These are phyloP conservation scores for Aspergillus kassunensis DNA, from an alignment of 495 filamentous ascomycete species.

Conservation along the genomic window DNA sequence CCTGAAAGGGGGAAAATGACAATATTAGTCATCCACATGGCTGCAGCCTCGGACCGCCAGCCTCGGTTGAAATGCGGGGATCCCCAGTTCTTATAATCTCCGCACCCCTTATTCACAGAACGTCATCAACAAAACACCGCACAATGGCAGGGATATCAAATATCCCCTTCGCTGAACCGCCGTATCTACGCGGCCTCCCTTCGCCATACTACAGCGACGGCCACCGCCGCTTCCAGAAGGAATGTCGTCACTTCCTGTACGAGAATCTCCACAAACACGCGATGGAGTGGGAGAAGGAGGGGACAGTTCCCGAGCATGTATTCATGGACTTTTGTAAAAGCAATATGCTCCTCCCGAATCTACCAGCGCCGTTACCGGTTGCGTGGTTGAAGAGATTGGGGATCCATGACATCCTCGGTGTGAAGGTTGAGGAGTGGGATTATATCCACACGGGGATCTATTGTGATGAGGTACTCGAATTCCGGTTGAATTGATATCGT, in stretches of 20 bases:
- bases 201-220: conserved; percentile 63
- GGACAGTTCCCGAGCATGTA: conserved; percentile 57
- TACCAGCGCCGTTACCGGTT: conserved; percentile 64
- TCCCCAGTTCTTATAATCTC: not conserved
- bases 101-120: too few species aligned
- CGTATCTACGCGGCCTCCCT: conserved; percentile 64
- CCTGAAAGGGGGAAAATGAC: too few species aligned
- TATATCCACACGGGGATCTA: conserved; percentile 69
- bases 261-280: conserved; percentile 58
- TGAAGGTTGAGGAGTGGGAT: conserved; percentile 72
- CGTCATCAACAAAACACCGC: too few species aligned
- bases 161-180: conserved; percentile 71
- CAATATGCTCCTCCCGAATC: conserved; percentile 61
- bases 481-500: not conserved
- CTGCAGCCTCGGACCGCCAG: not conserved
- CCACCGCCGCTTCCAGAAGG: conserved; percentile 62
- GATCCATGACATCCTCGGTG: conserved; percentile 61
- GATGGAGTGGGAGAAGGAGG: conserved; percentile 62
- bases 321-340: conserved; percentile 56
- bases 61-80: not conserved
- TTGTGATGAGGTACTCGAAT: conserved; percentile 58
- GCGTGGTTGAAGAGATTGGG: conserved; percentile 61
- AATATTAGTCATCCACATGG: not conserved
- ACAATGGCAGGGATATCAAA: conserved; percentile 32
- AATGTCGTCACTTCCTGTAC: conserved; percentile 59